Evolutionary conservation across 2,329 filamentous ascomycete species (phyloP), one percentile per base, ranked within the genome.

Genomic region (Pseudocercospora vitis): DNA sequence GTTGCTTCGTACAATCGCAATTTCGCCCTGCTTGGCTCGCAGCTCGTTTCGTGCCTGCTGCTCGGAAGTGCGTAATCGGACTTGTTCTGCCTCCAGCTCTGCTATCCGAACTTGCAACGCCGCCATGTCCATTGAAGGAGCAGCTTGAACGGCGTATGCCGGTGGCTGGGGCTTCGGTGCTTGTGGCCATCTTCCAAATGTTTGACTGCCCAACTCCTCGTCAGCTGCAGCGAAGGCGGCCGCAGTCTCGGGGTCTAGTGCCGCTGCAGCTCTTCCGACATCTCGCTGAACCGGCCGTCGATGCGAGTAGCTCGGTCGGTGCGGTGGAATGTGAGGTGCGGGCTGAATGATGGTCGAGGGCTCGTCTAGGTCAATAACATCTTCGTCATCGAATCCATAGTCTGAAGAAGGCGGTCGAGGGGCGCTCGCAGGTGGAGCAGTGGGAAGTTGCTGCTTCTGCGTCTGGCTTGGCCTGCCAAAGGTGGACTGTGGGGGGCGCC

Each of bases 1-100:
- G 55, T 88, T 89, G 55, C 81, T 81, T 28, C 89, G 82, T n/a
- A 91, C 78, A 56, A 91, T 90, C 47, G 86, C 80, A 23, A 84
- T 84, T 68, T 91, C 88, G 46, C 89, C 89, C 14, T 81, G 76
- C 62, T 88, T 87, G 2, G 80, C 78, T 12, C 86, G 76, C 46
- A 84, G 81, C 4, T 78, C 70, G 54, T 70, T 70, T 47, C 72
- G 70, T 42, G 72, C 72, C 37, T 71, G 72, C 51, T 76, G 69
- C 55, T 76, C 71, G 28, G 70, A 64, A 28, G 65, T 64, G 49
- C 68, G 67, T 32, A 77, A 62, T 35, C 68, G 65, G 6, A 63
- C 65, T 45, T 71, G 71, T 51, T 77, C 73, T 52, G 71, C 71
- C 64, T 78, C 73, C 19, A 79, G 67, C 70, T 75, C 70, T 48